Evolutionary conservation across 2,329 filamentous ascomycete genomes (phyloP).

Genomic region (Diaporthe sp.): DNA sequence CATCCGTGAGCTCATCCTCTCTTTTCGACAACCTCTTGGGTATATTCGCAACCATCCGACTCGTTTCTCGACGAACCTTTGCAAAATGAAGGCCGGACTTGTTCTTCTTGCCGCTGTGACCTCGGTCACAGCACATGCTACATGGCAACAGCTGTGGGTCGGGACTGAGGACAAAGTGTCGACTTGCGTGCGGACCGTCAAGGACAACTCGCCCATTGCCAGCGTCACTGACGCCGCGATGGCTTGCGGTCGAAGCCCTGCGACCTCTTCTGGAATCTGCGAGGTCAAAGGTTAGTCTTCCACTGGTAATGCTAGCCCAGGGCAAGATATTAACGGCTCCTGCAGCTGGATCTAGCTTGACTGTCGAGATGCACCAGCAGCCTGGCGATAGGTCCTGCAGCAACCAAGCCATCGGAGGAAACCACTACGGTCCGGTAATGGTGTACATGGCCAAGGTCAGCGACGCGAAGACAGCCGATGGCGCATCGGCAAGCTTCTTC

Average conservation of each 20-base stretch:
- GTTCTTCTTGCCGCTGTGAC: slow-evolving; percentile 24
- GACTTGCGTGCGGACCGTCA: slow-evolving; percentile 27
- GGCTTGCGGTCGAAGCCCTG: slow-evolving; percentile 51
- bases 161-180: slow-evolving; percentile 23
- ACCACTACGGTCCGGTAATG: slow-evolving; percentile 64
- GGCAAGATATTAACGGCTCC: slow-evolving; percentile 42
- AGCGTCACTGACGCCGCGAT: slow-evolving; percentile 52
- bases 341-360: slow-evolving; percentile 56
- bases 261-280: slow-evolving; percentile 45
- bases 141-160: slow-evolving; percentile 28
- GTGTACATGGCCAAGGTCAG: slow-evolving; percentile 62
- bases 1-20: not conserved
- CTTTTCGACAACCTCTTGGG: not conserved
- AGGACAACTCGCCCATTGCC: slow-evolving; percentile 58
- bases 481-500: slow-evolving; percentile 57
- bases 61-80: not conserved
- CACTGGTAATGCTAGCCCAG: not conserved
- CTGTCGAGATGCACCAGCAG: slow-evolving; percentile 63
- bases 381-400: slow-evolving; percentile 54
- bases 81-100: slow-evolving; percentile 19
- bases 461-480: slow-evolving; percentile 57
- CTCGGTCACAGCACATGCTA: slow-evolving; percentile 24
- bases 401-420: slow-evolving; percentile 63
- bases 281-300: slow-evolving; percentile 33
- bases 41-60: not conserved